phyloP scores from a whole-genome alignment of 495 filamentous ascomycete genomes.

The Letharia lupina region DNA sequence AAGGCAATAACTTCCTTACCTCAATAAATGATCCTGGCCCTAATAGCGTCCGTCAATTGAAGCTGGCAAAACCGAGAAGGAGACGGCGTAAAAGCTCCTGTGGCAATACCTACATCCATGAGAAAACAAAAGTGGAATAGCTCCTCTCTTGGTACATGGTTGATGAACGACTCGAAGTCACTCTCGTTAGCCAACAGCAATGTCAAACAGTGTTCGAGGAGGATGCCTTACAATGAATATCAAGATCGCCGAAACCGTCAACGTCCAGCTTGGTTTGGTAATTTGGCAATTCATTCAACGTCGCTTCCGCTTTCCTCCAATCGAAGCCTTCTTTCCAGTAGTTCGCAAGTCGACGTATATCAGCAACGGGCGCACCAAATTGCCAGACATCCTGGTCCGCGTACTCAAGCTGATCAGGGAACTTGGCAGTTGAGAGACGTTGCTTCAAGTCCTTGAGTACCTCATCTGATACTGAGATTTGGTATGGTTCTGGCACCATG shows the following conservation, averaged over 20 bases:
- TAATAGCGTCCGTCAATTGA: not conserved
- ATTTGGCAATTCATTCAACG: conserved; percentile 39
- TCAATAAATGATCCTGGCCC: conserved; percentile 37
- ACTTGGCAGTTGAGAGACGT: conserved; percentile 10
- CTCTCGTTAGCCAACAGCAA: too few species aligned
- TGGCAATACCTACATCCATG: conserved; percentile 34
- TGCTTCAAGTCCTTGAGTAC: too few species aligned
- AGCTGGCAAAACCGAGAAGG: not conserved
- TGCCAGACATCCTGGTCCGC: conserved; percentile 27
- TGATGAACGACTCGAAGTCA: conserved; percentile 32
- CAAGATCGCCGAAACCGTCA: conserved; percentile 33
- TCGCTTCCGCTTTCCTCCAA: conserved; percentile 38
- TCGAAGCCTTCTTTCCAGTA: conserved; percentile 38
- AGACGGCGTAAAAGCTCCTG: too few species aligned
- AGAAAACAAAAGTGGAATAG: conserved; percentile 38
- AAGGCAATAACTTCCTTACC: conserved; percentile 32
- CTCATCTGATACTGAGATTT: too few species aligned
- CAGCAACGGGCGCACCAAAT: conserved; percentile 34
- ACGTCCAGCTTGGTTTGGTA: conserved; percentile 35
- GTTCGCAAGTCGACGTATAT: conserved; percentile 31
- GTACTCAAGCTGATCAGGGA: conserved; percentile 37
- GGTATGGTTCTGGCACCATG: too few species aligned
- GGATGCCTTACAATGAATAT: conserved; percentile 32
- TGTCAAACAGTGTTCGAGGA: too few species aligned
- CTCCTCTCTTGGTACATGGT: conserved; percentile 26